A percentile compares a stretch with the other conserved stretches of the same genome.
phyloP scores from a whole-genome alignment of 345 rosid species.

The Camelina laxa region DNA sequence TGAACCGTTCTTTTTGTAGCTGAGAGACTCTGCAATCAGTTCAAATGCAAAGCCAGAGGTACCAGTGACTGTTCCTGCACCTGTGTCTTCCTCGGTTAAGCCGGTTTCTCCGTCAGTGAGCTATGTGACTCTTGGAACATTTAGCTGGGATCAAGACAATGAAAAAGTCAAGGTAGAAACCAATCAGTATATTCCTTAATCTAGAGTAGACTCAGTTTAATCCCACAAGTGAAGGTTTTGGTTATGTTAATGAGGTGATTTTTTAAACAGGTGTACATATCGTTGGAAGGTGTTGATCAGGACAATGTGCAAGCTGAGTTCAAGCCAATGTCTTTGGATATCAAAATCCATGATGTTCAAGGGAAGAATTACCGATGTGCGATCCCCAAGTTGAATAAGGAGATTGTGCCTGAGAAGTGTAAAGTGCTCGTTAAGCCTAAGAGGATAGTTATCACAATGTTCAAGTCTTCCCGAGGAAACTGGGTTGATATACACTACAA shows the following conservation, averaged over 20 bases:
- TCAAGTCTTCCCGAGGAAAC: slow-evolving; percentile 80
- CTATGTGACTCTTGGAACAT: slow-evolving; percentile 69
- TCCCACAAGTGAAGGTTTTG: neutral
- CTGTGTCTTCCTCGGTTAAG: slow-evolving; percentile 53
- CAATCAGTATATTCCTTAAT: neutral
- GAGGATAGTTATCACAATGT: slow-evolving; percentile 65
- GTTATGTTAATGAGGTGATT: neutral
- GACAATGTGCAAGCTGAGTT: slow-evolving; percentile 76
- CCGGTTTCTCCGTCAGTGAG: slow-evolving; percentile 44
- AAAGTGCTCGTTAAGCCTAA: slow-evolving; percentile 77
- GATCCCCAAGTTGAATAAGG: slow-evolving; percentile 72
- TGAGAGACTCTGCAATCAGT: slow-evolving; percentile 25
- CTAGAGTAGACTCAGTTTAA: neutral
- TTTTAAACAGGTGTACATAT: slow-evolving; percentile 62
- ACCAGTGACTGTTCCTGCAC: slow-evolving; percentile 46
- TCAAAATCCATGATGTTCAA: slow-evolving; percentile 76
- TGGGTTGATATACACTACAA: slow-evolving; percentile 90
- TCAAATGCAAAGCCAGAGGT: slow-evolving; percentile 48
- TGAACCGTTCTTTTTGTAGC: slow-evolving; percentile 14
- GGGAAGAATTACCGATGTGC: slow-evolving; percentile 85
- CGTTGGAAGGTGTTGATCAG: slow-evolving; percentile 76
- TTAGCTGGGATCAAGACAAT: slow-evolving; percentile 97
- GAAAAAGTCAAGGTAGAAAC: slow-evolving; percentile 85
- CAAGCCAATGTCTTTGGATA: slow-evolving; percentile 64
- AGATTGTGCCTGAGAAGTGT: slow-evolving; percentile 80